These are phyloP conservation scores for Gilbertella persicaria DNA, from an alignment of 371 early-diverging fungal species.

Conservation along the genomic window DNA sequence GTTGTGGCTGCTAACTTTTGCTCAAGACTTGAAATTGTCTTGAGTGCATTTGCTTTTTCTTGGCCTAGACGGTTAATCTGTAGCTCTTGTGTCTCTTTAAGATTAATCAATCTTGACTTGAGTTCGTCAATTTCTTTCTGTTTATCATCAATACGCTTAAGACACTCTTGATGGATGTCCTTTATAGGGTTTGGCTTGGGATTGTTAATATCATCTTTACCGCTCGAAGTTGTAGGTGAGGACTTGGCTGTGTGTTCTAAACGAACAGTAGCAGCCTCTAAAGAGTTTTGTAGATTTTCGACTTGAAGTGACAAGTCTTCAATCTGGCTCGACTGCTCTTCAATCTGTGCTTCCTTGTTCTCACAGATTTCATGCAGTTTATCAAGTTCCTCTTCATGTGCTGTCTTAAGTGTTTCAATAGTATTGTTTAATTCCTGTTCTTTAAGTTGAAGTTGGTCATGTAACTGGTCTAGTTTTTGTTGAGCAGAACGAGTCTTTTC, in stretches of 20 bases:
- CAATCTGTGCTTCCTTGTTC: conserved; percentile 22
- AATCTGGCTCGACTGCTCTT: conserved; percentile 29
- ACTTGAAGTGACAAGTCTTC: conserved; percentile 30
- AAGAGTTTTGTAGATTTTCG: conserved; percentile 37
- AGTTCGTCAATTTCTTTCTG: conserved; percentile 36
- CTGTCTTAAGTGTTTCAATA: conserved; percentile 11
- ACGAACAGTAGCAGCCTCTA: conserved; percentile 43
- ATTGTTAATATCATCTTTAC: conserved; percentile 15
- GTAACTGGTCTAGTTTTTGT: conserved; percentile 33
- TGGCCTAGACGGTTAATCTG: conserved; percentile 33
- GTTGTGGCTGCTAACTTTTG: conserved; percentile 1
- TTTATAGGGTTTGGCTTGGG: background rate
- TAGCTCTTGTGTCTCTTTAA: conserved; percentile 31
- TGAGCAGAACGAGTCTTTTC: conserved; percentile 41
- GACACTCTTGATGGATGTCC: conserved; percentile 23
- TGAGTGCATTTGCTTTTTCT: conserved; percentile 37
- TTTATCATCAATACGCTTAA: conserved; percentile 24
- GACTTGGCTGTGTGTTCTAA: conserved; percentile 31
- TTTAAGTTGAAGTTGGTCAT: conserved; percentile 15
- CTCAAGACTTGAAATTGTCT: conserved; percentile 14
- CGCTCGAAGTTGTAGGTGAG: conserved; percentile 13
- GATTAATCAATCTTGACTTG: conserved; percentile 21
- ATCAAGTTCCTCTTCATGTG: conserved; percentile 11
- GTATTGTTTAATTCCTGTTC: conserved; percentile 15
- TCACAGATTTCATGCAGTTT: conserved; percentile 8